Evolutionary conservation across 2,329 filamentous ascomycete species (phyloP).

Genomic region (Xylariaceae sp.): DNA sequence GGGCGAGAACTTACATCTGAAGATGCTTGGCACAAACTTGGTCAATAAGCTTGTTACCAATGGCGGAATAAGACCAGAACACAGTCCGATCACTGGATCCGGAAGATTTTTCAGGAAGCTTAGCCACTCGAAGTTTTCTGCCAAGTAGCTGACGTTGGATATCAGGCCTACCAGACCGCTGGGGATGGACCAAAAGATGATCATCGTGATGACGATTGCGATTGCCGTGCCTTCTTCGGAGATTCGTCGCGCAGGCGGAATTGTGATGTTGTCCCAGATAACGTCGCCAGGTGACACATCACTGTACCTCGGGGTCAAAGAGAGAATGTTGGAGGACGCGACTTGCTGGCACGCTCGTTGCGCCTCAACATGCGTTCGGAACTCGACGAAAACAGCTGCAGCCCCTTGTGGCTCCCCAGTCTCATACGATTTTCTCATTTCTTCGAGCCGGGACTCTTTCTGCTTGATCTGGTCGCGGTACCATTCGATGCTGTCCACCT

Average conservation of each 20-base stretch:
- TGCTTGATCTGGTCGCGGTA: conserved; percentile 56
- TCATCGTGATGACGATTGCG: conserved; percentile 59
- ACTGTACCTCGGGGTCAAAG: conserved; percentile 18
- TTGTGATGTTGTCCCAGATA: conserved; percentile 72
- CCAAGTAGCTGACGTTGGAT: conserved; percentile 71
- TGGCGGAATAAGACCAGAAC: conserved; percentile 76
- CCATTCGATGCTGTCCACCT: conserved; percentile 88
- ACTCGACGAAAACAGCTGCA: conserved; percentile 89
- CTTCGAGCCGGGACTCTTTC: conserved; percentile 28
- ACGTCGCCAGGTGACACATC: conserved; percentile 74
- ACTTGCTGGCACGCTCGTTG: conserved; percentile 69
- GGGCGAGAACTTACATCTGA: conserved; percentile 48
- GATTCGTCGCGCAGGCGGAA: conserved; percentile 27
- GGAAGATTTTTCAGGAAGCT: conserved; percentile 69
- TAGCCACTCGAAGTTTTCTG: conserved; percentile 59
- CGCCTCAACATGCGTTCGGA: conserved; percentile 71
- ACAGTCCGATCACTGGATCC: conserved; percentile 59
- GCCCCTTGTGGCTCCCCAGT: conserved; percentile 20
- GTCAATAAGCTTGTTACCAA: conserved; percentile 75
- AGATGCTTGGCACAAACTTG: conserved; percentile 70
- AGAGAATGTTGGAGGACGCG: conserved; percentile 14
- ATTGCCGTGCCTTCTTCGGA: conserved; percentile 47
- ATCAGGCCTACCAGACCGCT: conserved; percentile 76
- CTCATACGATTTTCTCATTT: conserved; percentile 27
- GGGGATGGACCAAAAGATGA: conserved; percentile 78